phyloP scores from a whole-genome alignment of 306 rosid species.

The Begonia loranthoides region DNA sequence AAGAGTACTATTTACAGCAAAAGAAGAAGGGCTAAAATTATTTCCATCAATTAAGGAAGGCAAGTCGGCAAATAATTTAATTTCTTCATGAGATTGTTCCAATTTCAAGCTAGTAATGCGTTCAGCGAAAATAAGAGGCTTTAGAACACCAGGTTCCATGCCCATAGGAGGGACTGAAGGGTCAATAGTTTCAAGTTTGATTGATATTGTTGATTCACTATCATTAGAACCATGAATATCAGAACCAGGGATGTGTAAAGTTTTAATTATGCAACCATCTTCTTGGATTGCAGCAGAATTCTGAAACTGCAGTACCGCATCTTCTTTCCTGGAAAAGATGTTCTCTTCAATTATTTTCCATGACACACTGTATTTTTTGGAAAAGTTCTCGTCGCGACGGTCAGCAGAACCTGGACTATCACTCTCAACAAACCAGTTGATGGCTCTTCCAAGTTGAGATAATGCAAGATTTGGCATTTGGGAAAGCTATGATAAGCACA shows the following conservation, averaged over 20 bases:
- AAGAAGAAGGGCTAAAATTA: slow-evolving; percentile 18
- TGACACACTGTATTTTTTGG: slow-evolving; percentile 20
- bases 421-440: slow-evolving; percentile 34
- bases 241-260: slow-evolving; percentile 27
- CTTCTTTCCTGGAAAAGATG: slow-evolving; percentile 24
- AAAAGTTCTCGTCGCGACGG: slow-evolving; percentile 18
- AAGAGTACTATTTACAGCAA: slow-evolving; percentile 12
- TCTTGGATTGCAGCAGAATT: slow-evolving; percentile 33
- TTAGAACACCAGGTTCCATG: slow-evolving; percentile 31
- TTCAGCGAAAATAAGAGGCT: slow-evolving; percentile 32
- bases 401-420: slow-evolving; percentile 35
- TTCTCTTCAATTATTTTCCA: slow-evolving; percentile 30
- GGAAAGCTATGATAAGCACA: slow-evolving; percentile 22
- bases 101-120: slow-evolving; percentile 33
- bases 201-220: slow-evolving; percentile 12
- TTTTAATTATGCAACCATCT: slow-evolving; percentile 16
- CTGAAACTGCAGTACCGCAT: slow-evolving; percentile 32
- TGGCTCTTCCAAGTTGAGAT: slow-evolving; percentile 38
- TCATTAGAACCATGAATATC: slow-evolving; percentile 23
- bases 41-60: slow-evolving; percentile 16
- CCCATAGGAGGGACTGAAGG: slow-evolving; percentile 26
- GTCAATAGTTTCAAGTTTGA: slow-evolving; percentile 15
- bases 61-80: slow-evolving; percentile 29
- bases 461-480: slow-evolving; percentile 34
- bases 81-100: slow-evolving; percentile 31